Percentiles rank a stretch among this genome's conserved stretches.
phyloP scores from a whole-genome alignment of 495 filamentous ascomycete genomes.

The Trichoderma parareesei region DNA sequence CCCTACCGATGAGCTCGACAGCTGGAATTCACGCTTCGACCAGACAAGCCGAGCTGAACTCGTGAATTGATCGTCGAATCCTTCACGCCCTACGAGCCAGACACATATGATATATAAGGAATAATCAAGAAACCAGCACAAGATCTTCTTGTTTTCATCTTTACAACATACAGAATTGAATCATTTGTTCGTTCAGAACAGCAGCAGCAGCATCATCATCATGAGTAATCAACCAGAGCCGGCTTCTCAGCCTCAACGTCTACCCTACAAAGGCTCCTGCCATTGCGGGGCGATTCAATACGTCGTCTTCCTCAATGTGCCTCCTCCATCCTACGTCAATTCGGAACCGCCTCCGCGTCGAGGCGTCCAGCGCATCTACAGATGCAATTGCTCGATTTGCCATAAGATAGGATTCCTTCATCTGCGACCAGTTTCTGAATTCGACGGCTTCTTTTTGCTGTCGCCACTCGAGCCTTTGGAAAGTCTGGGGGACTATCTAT shows the following conservation, averaged over 20 bases:
- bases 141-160: background rate
- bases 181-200: background rate
- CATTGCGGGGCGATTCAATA: slow-evolving; percentile 26
- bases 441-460: slow-evolving; percentile 27
- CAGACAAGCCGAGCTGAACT: too few relatives aligned
- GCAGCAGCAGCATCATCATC: background rate
- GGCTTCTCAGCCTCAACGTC: slow-evolving; percentile 12
- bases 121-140: too few relatives aligned
- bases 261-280: slow-evolving; percentile 26
- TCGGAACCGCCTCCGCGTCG: slow-evolving; percentile 12
- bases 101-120: too few relatives aligned
- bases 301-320: slow-evolving; percentile 25
- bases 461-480: slow-evolving; percentile 20
- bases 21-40: too few relatives aligned
- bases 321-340: slow-evolving; percentile 13
- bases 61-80: too few relatives aligned
- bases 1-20: too few relatives aligned
- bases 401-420: slow-evolving; percentile 27
- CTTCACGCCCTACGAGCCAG: too few relatives aligned
- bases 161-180: background rate
- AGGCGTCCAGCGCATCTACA: slow-evolving; percentile 17
- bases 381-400: slow-evolving; percentile 30
- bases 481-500: slow-evolving; percentile 23
- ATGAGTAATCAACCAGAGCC: background rate
- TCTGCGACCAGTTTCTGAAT: slow-evolving; percentile 20